Base-by-base conservation (phyloP, 2,329 filamentous ascomycete genomes). In the Colletotrichum kahawae region DNA sequence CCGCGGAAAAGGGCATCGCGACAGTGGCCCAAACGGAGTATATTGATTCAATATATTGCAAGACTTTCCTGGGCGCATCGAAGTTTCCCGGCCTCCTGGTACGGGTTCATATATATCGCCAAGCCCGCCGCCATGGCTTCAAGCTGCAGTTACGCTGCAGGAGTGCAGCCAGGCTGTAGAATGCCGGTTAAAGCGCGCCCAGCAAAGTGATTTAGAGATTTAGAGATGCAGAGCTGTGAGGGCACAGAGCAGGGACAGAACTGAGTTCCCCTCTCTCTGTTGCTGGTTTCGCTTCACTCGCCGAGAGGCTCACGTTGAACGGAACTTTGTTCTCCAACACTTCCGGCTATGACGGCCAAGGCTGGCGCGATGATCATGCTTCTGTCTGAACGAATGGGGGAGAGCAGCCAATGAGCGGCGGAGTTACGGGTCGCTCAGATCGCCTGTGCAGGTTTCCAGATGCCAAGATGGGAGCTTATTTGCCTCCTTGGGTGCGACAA, bases 401-500 rank as follows among this genome's bases (percentile, higher is more conserved):
- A 18, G 27, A 33, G 43, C 4, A 21, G 27, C 69, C 69, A 75
- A 75, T 72, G 63, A 72, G 21, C n/a, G 38, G 7, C 8, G n/a
- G 34, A 7, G 43, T 10, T 4, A 2, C 43, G 48, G 36, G n/a
- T 31, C 43, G 68, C 69, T 72, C 69, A 59, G 72, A 72, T 66
- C 62, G 38, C 56, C 27, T 29, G 62, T 29, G 43, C 68, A 48
- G 29, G 62, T 57, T 67, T 71, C 63, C 63, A 57, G 72, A 75
- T 75, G 72, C 72, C 72, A 72, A 72, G 69, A 72, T 67, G 68
- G 69, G 56, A 75, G 68, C 72, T 75, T 71, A 71, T 54, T 62
- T 67, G 21, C 33, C 63, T 66, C 34, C 43, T 56, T 29, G 21
- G 57, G 56, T 51, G 69, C 62, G 63, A 59, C 69, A 67, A 72